A percentile compares a stretch with the other conserved stretches of the same genome.
Evolutionary conservation across 169 alveolate species (phyloP).

Genomic region (Eimeria maxima): DNA sequence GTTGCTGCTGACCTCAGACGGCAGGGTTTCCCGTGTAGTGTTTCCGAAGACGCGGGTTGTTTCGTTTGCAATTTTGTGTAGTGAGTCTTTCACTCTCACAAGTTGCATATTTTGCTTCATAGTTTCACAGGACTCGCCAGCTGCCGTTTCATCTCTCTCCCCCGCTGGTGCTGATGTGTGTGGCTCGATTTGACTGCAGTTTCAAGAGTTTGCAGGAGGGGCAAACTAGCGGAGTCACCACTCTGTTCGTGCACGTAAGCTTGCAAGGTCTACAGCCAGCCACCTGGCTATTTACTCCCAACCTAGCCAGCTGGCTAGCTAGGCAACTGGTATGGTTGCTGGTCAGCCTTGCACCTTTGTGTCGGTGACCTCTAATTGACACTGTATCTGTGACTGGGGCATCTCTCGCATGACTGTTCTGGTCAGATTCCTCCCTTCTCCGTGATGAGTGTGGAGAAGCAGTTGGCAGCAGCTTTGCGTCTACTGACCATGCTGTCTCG

Average conservation of each 20-base stretch:
- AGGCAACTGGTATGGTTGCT: background rate
- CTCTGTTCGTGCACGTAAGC: conserved; percentile 59
- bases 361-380: background rate
- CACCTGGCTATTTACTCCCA: background rate
- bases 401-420: background rate
- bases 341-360: background rate
- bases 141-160: background rate
- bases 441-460: background rate
- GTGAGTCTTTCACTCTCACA: background rate
- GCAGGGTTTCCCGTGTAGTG: conserved; percentile 46
- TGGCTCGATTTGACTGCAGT: background rate
- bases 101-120: conserved; percentile 6
- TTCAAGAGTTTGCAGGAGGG: conserved; percentile 51
- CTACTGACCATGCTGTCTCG: conserved; percentile 27
- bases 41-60: conserved; percentile 43
- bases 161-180: background rate
- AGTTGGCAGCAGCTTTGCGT: conserved; percentile 37
- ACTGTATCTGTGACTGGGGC: background rate
- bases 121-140: background rate
- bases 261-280: background rate
- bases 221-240: conserved; percentile 4
- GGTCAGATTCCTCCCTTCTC: conserved; percentile 60
- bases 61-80: conserved; percentile 55
- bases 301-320: background rate
- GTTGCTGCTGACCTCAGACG: conserved; percentile 35